Conservation (phyloP, 345 rosid species). For the Salix exigua region DNA sequence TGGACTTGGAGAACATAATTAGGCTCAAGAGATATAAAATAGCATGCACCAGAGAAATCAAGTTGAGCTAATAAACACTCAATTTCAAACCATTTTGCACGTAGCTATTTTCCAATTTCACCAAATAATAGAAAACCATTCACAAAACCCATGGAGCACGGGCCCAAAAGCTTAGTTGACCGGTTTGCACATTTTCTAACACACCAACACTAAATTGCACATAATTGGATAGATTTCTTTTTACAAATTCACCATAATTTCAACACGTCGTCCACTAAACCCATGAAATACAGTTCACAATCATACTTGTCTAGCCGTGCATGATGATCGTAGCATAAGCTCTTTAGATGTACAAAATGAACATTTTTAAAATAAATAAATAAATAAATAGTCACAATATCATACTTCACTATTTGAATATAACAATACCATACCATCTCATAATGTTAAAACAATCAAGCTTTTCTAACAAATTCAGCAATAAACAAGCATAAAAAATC, state of each 20-base stretch:
- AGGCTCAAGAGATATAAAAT: neutral
- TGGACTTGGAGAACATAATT: neutral
- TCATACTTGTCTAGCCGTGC: neutral
- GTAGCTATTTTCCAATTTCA: neutral
- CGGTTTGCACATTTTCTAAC: neutral
- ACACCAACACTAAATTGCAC: neutral
- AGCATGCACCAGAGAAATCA: neutral
- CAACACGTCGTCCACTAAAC: neutral
- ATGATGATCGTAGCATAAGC: neutral
- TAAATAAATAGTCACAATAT: neutral
- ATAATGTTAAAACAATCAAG: neutral
- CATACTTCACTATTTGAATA: neutral
- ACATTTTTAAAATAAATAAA: no score
- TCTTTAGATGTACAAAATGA: no score
- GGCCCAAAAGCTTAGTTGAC: neutral
- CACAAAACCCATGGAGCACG: neutral
- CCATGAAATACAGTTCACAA: neutral
- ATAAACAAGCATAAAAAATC: neutral
- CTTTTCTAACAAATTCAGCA: neutral
- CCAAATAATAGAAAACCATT: neutral
- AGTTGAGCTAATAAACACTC: neutral
- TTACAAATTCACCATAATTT: neutral
- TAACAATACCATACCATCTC: neutral
- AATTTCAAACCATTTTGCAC: neutral
- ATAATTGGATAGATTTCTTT: neutral